Conservation (phyloP, 2,329 filamentous ascomycete species). For the Ambrosiella xylebori region DNA sequence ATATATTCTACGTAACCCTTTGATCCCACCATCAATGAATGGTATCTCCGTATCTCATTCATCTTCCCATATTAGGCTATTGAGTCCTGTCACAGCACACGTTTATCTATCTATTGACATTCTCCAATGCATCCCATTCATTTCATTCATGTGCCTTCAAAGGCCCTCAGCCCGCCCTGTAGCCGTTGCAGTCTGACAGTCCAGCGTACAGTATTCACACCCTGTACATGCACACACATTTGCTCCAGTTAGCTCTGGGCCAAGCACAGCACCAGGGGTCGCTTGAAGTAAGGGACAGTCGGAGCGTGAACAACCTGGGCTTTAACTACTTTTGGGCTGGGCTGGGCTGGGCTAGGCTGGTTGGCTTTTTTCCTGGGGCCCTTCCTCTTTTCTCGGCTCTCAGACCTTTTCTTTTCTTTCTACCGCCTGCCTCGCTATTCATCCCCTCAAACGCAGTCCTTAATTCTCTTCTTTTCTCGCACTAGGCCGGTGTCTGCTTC, state of each 20-base stretch:
- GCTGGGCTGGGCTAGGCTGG: slow-evolving; percentile 10
- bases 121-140: slow-evolving; percentile 1
- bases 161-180: neutral
- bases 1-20: neutral
- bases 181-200: neutral
- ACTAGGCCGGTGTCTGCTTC: neutral
- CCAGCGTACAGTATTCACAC: neutral
- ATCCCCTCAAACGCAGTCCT: neutral
- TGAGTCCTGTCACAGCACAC: neutral
- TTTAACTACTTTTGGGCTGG: slow-evolving; percentile 10
- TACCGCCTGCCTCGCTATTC: neutral
- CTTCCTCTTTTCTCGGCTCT: slow-evolving; percentile 11
- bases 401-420: slow-evolving; percentile 14
- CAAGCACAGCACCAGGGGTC: slow-evolving; percentile 7
- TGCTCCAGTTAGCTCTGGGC: neutral
- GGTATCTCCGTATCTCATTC: neutral
- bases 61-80: neutral
- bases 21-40: neutral
- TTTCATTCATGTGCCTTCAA: neutral
- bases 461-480: slow-evolving; percentile 4
- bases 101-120: slow-evolving; percentile 1
- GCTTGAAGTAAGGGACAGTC: slow-evolving; percentile 11
- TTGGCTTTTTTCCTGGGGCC: slow-evolving; percentile 6
- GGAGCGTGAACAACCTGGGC: slow-evolving; percentile 7
- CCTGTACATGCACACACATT: slow-evolving; percentile 2